Conservation (phyloP, 495 filamentous ascomycete genomes). For the Penicillium lagena region DNA sequence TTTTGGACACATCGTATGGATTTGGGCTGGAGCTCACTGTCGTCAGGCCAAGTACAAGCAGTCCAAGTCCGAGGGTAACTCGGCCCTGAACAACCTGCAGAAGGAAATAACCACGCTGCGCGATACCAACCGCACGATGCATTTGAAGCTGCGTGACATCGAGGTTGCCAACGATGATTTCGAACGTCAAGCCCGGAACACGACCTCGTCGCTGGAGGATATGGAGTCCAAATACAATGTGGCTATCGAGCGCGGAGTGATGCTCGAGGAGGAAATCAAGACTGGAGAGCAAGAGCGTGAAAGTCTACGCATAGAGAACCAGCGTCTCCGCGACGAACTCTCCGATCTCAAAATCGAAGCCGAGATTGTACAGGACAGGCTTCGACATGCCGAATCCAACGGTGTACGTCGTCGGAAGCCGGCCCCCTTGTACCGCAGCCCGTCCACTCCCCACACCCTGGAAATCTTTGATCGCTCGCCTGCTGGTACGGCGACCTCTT, state of each 20-base stretch:
- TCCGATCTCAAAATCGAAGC: conserved; percentile 90
- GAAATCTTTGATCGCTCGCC: conserved; percentile 51
- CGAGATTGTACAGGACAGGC: conserved; percentile 89
- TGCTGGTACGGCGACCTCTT: conserved; percentile 55
- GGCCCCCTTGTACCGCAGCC: conserved; percentile 38
- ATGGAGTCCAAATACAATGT: conserved; percentile 95
- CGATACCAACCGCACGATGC: conserved; percentile 72
- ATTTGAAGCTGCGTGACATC: conserved; percentile 82
- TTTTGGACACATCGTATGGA: not conserved
- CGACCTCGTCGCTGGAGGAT: conserved; percentile 90
- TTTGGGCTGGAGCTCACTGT: conserved; percentile 1
- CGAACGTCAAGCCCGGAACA: conserved; percentile 90
- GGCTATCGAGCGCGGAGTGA: conserved; percentile 81
- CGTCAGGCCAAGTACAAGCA: conserved; percentile 90
- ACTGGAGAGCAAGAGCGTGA: conserved; percentile 88
- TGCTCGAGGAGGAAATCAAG: conserved; percentile 93
- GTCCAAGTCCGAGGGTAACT: conserved; percentile 76
- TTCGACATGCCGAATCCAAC: conserved; percentile 58
- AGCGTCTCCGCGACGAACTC: conserved; percentile 82
- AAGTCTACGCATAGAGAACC: conserved; percentile 75
- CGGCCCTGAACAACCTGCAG: conserved; percentile 78
- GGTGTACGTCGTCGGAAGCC: conserved; percentile 49
- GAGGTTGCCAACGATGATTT: conserved; percentile 98
- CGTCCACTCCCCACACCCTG: conserved; percentile 45
- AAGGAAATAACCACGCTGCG: conserved; percentile 92